Percentiles rank a stretch among this genome's conserved stretches.
Evolutionary conservation across 2,329 filamentous ascomycete genomes (phyloP).

Genomic region (Stemphylium lycopersici): DNA sequence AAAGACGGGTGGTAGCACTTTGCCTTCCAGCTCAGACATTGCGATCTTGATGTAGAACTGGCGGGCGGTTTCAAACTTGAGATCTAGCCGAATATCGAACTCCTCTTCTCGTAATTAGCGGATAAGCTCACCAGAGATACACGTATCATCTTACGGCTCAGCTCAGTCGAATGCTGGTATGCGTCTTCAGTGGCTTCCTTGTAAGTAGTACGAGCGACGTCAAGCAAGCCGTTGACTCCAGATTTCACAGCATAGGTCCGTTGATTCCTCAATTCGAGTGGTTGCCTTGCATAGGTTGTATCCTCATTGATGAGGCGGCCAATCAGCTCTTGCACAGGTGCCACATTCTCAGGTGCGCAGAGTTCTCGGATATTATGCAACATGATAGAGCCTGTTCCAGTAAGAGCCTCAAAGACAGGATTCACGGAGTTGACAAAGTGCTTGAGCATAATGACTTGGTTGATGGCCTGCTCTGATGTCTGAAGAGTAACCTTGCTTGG

Average conservation of each 20-base stretch:
- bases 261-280: conserved; percentile 87
- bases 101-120: conserved; percentile 43
- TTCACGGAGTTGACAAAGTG: conserved; percentile 74
- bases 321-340: conserved; percentile 69
- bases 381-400: conserved; percentile 67
- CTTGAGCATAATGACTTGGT: conserved; percentile 86
- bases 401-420: conserved; percentile 71
- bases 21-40: conserved; percentile 66
- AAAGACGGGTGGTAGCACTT: conserved; percentile 68
- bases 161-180: conserved; percentile 69
- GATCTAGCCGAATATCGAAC: conserved; percentile 65
- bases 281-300: conserved; percentile 75
- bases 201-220: conserved; percentile 86
- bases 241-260: conserved; percentile 88
- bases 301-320: conserved; percentile 77
- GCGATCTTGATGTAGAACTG: conserved; percentile 79
- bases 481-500: conserved; percentile 69
- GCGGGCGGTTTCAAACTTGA: conserved; percentile 78
- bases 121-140: neutral
- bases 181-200: conserved; percentile 86
- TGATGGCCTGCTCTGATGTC: conserved; percentile 79
- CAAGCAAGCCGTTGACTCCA: conserved; percentile 82
- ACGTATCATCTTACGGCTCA: conserved; percentile 63
- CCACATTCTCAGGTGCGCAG: conserved; percentile 68
- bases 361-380: conserved; percentile 71